Base-by-base conservation (phyloP, 371 early-diverging fungal species). In the Choanephora cucurbitarum region DNA sequence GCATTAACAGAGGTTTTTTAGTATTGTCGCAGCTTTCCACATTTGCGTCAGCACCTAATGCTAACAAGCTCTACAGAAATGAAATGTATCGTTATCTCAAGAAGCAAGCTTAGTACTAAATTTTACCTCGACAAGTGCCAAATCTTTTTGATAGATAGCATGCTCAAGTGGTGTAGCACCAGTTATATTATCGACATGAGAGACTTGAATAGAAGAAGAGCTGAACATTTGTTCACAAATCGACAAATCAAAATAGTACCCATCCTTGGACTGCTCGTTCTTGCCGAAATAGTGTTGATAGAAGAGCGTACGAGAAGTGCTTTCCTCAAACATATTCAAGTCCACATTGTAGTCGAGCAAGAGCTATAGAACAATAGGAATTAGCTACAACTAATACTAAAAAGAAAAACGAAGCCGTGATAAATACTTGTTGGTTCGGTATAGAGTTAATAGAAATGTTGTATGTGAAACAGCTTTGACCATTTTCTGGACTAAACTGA, bases 111-210 rank as follows among this genome's bases (percentile, higher is more conserved):
- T n/a, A n/a, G n/a, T n/a, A n/a, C n/a, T n/a, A n/a, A n/a, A 13
- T 5, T 34, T n/a, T 73, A 77, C 77, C 60, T 71, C 54, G 11
- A 79, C 51, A 34, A 75, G 39, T 2, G 53, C 33, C 1, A 40
- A 15, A 43, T 79, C 64, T n/a, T 54, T 59, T 24, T 72, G 40
- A 2, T 57, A 51, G 21, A 84, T 79, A 5, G 81, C 80, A 50
- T 59, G 52, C 58, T 84, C 84, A 6, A 86, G 50, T n/a, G 77
- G 77, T 0, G 82, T 82, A 62, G 67, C 73, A 0, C 77, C 72
- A 5, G 77, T 77, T 3, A 57, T 49, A 2, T 47, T 19, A 53
- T 84, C 83, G 1, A 77, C 40, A 3, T 21, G 14, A 37, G 70
- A 70, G 2, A 80, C 64, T 15, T 75, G 57, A 5, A 75, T 73